Evolutionary conservation across 1,284 basidiomycete genomes (phyloP), one percentile per base, ranked within the genome.

Genomic region (Leccinum solheimii): DNA sequence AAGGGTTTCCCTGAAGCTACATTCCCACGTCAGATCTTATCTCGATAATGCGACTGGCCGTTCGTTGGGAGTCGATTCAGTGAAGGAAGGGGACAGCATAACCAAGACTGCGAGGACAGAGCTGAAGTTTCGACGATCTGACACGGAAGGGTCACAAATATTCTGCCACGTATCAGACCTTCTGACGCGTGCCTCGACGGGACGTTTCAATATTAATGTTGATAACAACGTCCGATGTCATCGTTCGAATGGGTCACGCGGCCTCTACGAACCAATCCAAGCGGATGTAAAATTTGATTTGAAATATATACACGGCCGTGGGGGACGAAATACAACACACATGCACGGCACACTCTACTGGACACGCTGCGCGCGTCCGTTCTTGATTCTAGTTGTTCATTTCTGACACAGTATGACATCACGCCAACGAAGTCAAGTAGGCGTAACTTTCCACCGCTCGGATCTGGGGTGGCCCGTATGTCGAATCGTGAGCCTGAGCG

Each of bases 381-480:
- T 54, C 45, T 55, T 45, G 30, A 3, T 49, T 45, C 26, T 23
- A 8, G 34, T 26, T 30, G 49, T 21, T 19, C 14, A 13, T n/a
- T 54, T 14, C 49, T 51, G 23, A 19, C 48, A 5, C 48, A 5
- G 14, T 26, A 51, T 61, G 67, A 60, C 60, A 61, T 63, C 66
- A 64, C 43, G 62, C 64, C 63, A 69, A 58, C 16, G 74, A 73
- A 5, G 59, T 52, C 57, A 65, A 56, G 49, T 62, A 68, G 26
- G 64, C 61, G 27, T 58, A 40, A 54, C 27, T 53, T 4, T 65
- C 65, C 30, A 59, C 60, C 9, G 64, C 55, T 56, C 55, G 59
- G 52, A 66, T 64, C 62, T 68, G 66, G 19, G 60, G 52, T 55
- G 60, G 55, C 0, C 50, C 57, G 2, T 56, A 38, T 9, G 55